Evolutionary conservation across 1,284 basidiomycete species (phyloP).

Genomic region (Meira nashicola): DNA sequence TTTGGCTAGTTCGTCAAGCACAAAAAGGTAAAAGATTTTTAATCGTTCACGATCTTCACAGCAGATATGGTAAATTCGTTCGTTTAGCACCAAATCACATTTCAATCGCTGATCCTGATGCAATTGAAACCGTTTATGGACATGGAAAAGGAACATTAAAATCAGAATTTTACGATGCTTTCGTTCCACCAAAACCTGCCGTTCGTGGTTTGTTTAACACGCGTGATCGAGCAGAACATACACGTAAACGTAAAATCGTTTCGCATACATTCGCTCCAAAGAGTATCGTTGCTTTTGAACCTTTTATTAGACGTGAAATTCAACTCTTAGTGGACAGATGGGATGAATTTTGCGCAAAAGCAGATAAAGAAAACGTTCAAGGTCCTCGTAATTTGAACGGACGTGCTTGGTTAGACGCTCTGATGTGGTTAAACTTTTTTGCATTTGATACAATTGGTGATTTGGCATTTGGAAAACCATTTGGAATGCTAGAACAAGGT

Average conservation of each 20-base stretch:
- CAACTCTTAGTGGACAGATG: constrained; percentile 41
- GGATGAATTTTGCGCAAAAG: constrained; percentile 41
- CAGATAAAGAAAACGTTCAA: constrained; percentile 20
- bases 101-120: constrained; percentile 66
- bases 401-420: constrained; percentile 56
- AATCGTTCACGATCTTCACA: constrained; percentile 69
- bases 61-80: constrained; percentile 75
- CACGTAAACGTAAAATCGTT: constrained; percentile 78
- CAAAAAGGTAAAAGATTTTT: constrained; percentile 70
- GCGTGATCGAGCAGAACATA: constrained; percentile 72
- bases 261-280: constrained; percentile 71
- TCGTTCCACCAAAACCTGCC: constrained; percentile 55
- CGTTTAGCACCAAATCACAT: constrained; percentile 81
- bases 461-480: constrained; percentile 58
- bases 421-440: constrained; percentile 66
- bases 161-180: constrained; percentile 67
- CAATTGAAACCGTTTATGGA: constrained; percentile 29
- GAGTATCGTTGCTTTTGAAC: constrained; percentile 40
- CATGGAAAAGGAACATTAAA: constrained; percentile 40
- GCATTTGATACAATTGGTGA: constrained; percentile 61
- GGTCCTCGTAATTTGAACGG: constrained; percentile 39
- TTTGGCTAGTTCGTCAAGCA: constrained; percentile 68
- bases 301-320: constrained; percentile 40
- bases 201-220: constrained; percentile 71
- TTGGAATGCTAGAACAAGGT: constrained; percentile 77